Conservation (phyloP, 2,329 filamentous ascomycete genomes). For the Coleophoma cylindrospora region DNA sequence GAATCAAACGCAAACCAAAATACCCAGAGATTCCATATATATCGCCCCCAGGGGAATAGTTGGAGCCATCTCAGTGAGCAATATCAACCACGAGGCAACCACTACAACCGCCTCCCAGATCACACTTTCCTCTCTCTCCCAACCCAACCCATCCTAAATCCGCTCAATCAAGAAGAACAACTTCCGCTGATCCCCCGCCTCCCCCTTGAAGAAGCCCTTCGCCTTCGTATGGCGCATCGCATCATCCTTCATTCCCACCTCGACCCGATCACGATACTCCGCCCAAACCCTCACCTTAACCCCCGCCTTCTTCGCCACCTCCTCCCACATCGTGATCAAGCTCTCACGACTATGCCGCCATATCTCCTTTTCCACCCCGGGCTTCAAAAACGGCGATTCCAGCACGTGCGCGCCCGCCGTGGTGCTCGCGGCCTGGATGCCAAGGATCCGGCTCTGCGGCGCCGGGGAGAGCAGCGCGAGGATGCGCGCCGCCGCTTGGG, state of each 20-base stretch:
- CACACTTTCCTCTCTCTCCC: no score
- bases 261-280: background rate
- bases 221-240: background rate
- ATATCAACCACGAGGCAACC: no score
- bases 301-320: background rate
- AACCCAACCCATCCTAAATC: no score
- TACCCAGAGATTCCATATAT: no score
- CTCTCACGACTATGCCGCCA: background rate
- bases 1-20: no score
- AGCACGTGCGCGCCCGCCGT: background rate
- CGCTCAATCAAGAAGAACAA: background rate
- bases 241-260: background rate
- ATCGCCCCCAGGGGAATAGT: no score
- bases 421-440: background rate
- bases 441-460: background rate
- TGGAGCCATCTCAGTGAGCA: no score
- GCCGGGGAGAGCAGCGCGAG: background rate
- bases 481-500: background rate
- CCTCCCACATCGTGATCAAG: background rate
- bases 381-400: background rate
- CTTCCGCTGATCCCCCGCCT: background rate
- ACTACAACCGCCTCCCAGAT: no score
- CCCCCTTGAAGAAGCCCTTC: background rate
- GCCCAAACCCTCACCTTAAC: background rate
- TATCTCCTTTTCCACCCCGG: background rate